Percentiles rank a stretch among this genome's conserved stretches.
Conservation (phyloP, 1,139 yeast genomes). For the Eremothecium sinecaudum region DNA sequence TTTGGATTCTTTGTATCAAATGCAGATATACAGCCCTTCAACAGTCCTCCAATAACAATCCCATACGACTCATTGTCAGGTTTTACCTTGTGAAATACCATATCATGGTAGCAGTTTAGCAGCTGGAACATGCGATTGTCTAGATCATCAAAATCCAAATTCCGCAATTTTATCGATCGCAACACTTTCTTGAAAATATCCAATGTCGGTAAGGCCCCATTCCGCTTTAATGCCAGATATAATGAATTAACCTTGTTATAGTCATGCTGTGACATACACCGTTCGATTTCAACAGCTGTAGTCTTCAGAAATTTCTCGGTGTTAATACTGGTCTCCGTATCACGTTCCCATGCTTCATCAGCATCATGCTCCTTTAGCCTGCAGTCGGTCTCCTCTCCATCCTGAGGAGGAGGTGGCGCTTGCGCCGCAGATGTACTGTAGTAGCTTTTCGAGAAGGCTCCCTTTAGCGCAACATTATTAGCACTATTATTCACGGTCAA, state of each 20-base stretch:
- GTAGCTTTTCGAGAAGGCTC: conserved; percentile 14
- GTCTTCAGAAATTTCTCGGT: conserved; percentile 20
- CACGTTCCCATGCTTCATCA: conserved; percentile 26
- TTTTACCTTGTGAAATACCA: conserved; percentile 42
- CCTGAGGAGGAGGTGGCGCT: conserved; percentile 5
- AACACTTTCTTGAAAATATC: conserved; percentile 30
- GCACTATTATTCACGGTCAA: background rate
- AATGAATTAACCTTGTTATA: conserved; percentile 32
- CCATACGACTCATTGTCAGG: conserved; percentile 49
- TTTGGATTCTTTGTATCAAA: conserved; percentile 27
- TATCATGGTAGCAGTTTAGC: conserved; percentile 58
- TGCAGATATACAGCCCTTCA: conserved; percentile 43
- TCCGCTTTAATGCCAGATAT: conserved; percentile 34
- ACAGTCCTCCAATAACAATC: conserved; percentile 42
- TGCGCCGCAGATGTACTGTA: conserved; percentile 14
- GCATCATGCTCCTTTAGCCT: conserved; percentile 3
- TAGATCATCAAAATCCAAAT: conserved; percentile 34
- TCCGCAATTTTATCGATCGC: conserved; percentile 30
- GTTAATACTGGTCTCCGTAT: conserved; percentile 23
- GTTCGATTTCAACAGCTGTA: conserved; percentile 21
- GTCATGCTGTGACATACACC: conserved; percentile 20
- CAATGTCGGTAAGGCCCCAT: conserved; percentile 31
- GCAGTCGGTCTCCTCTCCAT: background rate
- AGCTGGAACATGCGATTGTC: conserved; percentile 48
- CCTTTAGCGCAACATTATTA: conserved; percentile 13